Conservation (phyloP, 2,329 filamentous ascomycete genomes). For the Didymella sp. region DNA sequence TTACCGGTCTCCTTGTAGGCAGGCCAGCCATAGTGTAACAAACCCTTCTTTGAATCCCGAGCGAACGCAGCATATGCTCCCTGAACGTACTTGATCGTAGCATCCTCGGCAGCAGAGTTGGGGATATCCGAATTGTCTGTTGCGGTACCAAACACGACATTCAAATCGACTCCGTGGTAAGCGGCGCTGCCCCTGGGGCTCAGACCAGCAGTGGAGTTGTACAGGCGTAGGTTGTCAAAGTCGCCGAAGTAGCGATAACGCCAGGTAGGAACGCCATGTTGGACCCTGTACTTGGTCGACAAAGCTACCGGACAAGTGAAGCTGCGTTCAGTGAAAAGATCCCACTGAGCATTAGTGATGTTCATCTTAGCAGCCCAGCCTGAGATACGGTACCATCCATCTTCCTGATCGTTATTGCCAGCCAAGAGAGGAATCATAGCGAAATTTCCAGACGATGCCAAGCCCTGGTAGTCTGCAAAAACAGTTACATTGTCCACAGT, state of each 20-base stretch:
- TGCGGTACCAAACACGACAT: slow-evolving; percentile 46
- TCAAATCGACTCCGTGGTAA: slow-evolving; percentile 49
- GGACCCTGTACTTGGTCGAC: slow-evolving; percentile 29
- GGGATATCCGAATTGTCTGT: slow-evolving; percentile 32
- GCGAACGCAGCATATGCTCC: slow-evolving; percentile 47
- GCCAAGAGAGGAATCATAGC: slow-evolving; percentile 34
- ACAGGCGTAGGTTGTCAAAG: slow-evolving; percentile 45
- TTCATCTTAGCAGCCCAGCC: slow-evolving; percentile 32
- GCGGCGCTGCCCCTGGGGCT: slow-evolving; percentile 41
- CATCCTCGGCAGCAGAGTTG: slow-evolving; percentile 34
- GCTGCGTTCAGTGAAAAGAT: slow-evolving; percentile 30
- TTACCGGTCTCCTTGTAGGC: slow-evolving; percentile 26
- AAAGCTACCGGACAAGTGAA: slow-evolving; percentile 36
- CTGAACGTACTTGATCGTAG: slow-evolving; percentile 43
- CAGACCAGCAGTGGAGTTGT: slow-evolving; percentile 36
- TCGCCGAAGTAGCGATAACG: slow-evolving; percentile 49
- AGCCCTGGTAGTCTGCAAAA: slow-evolving; percentile 38
- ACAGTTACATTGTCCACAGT: slow-evolving; percentile 42
- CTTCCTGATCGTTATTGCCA: slow-evolving; percentile 36
- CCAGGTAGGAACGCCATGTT: slow-evolving; percentile 44
- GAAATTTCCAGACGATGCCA: slow-evolving; percentile 32
- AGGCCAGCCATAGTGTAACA: slow-evolving; percentile 47
- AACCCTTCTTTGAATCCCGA: slow-evolving; percentile 36
- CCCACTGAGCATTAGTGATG: slow-evolving; percentile 34
- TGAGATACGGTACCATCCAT: slow-evolving; percentile 39